Base-by-base conservation (phyloP, 2,329 filamentous ascomycete species). In the Elsinoe necatrix region DNA sequence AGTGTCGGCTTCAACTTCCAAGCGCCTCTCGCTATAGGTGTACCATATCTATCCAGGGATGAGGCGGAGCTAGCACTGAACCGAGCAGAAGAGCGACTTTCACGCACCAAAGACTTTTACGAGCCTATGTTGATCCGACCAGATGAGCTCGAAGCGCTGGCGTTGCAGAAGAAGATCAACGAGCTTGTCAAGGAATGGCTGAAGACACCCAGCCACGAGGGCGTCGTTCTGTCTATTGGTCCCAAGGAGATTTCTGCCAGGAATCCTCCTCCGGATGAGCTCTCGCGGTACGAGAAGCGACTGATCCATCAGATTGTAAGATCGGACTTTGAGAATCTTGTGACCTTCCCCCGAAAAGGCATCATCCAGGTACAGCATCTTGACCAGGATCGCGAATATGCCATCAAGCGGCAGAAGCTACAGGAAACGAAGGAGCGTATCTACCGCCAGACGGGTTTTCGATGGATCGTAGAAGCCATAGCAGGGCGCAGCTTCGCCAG, bases 241-340 rank as follows among this genome's bases (percentile, higher is more conserved):
- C 63, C 69, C 11, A 59, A 63, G 45, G 61, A 60, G 57, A 60
- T 63, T 29, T 27, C 58, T 16, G 20, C 45, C 3, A 16, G 4
- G 54, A 41, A 60, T 0, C 60, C 61, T 34, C 37, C 29, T 6
- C 20, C 58, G 18, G 35, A 67, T 8, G 67, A 70, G 50, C 65
- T 84, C 23, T 81, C 76, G 59, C 74, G 76, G 0, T 86, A 80
- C 62, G 83, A 87, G 65, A 81, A 83, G 65, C 75, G 81, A 31
- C 72, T 87, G 4, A 76, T 87, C 0, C 80, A 87, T 64, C 83
- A 86, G 62, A 72, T 86, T 11, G 75, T 87, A n/a, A 75, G 81
- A 11, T 77, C 76, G 12, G 83, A 86, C 61, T 87, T 75, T 48
- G 75, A 77, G 1, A 64, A 73, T 7, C 65, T 76, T 9, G 67